A percentile compares a stretch with the other conserved stretches of the same genome.
Evolutionary conservation across 176 grass and related monocot species (phyloP).

Genomic region (Ensete ventricosum): DNA sequence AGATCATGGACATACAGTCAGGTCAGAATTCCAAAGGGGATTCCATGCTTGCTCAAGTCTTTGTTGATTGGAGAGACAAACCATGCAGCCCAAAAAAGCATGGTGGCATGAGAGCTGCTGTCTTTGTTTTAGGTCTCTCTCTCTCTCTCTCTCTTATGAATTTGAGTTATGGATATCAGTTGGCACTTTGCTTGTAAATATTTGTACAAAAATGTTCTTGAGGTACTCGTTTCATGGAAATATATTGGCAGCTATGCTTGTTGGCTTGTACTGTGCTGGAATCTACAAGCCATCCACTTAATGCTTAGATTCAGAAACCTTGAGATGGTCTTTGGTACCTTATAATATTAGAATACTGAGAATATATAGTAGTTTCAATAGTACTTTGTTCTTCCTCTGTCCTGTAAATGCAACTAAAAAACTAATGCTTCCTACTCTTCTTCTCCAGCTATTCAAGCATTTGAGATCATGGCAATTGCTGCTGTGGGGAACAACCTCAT

Average conservation of each 20-base stretch:
- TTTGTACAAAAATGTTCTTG: too few relatives aligned
- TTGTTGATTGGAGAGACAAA: slow-evolving; percentile 73
- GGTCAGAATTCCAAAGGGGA: slow-evolving; percentile 42
- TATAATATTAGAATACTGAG: background rate
- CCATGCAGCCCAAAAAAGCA: slow-evolving; percentile 51
- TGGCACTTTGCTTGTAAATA: too few relatives aligned
- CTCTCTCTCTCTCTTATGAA: background rate
- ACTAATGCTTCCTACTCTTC: background rate
- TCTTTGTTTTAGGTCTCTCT: slow-evolving; percentile 24
- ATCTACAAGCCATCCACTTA: background rate
- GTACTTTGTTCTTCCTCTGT: background rate
- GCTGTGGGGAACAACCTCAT: slow-evolving; percentile 23
- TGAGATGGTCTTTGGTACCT: background rate
- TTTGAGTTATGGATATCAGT: too few relatives aligned
- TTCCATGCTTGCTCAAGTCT: slow-evolving; percentile 45
- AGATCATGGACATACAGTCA: slow-evolving; percentile 55
- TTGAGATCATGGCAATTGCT: slow-evolving; percentile 24
- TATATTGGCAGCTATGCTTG: too few relatives aligned
- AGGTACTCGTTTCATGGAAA: too few relatives aligned
- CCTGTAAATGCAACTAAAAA: background rate
- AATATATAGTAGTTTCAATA: background rate
- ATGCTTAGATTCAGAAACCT: background rate
- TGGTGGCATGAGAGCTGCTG: slow-evolving; percentile 88
- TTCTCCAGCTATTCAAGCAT: slow-evolving; percentile 22
- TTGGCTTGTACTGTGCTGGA: background rate